Evolutionary conservation across 148 eudicot genomes (phyloP), one percentile per base, ranked within the genome.

Genomic region (Arbutus unedo): DNA sequence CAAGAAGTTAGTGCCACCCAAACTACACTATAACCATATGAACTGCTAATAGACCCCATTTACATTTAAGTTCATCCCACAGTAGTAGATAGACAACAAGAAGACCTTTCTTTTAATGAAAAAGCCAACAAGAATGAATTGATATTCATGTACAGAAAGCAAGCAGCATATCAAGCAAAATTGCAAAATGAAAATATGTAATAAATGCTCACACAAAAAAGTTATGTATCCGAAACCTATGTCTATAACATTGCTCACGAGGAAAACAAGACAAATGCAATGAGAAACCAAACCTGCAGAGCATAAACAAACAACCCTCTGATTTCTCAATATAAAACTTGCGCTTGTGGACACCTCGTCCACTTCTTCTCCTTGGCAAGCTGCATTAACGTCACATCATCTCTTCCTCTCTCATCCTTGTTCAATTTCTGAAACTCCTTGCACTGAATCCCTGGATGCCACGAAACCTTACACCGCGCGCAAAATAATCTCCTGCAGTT

Each of bases 261-360:
- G 4, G 25, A 60, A 60, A 21, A n/a, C 41, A 64, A 64, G 23
- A 64, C 4, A 64, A n/a, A 3, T 0, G 70, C 70, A 64, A 23
- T 38, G 13, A 23, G 38, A 64, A 78, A 82, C 70, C 41, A 57
- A 90, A 64, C 93, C 95, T 91, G 91, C 96, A 93, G 74, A 77
- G 84, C 82, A 93, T 92, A 74, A 82, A 90, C 78, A 86, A 73
- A 86, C 97, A 93, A 16, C 97, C 97, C 1, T 83, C 70, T 0
- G 84, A 76, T 66, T 82, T 92, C 81, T 93, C 97, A 19, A 93
- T 93, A 84, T 84, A 89, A 70, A 83, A 83, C 74, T 81, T 91
- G 87, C 97, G 92, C 18, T 44, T 73, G 14, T n/a, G 97, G 93
- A 78, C 97, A 93, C 83, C 91, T 90, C 60, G 81, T 87, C 97